phyloP scores from a whole-genome alignment of 2,329 filamentous ascomycete species.

The Fusarium transvaalense region DNA sequence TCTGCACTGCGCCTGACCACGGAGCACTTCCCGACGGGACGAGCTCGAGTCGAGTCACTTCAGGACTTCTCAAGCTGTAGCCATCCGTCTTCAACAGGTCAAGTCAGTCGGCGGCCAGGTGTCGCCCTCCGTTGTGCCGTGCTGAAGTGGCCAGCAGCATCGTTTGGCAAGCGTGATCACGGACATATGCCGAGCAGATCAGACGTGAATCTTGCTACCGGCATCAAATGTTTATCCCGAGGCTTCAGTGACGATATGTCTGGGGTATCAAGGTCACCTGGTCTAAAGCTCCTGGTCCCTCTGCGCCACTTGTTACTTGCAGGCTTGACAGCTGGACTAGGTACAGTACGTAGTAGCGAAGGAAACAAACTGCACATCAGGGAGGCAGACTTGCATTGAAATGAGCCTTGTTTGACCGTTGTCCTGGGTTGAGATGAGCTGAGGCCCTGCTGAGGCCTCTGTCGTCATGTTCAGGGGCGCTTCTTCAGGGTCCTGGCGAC shows the following conservation, averaged over 20 bases:
- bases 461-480: constrained; percentile 44
- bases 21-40: constrained; percentile 33
- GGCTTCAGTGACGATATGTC: constrained; percentile 41
- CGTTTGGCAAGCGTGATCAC: constrained; percentile 44
- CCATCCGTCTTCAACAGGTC: constrained; percentile 19
- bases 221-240: constrained; percentile 34
- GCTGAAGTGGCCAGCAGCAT: constrained; percentile 35
- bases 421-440: constrained; percentile 16
- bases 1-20: constrained; percentile 45
- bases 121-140: constrained; percentile 27
- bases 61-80: constrained; percentile 14
- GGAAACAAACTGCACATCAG: neutral
- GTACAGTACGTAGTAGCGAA: neutral
- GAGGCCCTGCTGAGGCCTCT: constrained; percentile 39
- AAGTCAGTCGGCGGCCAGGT: constrained; percentile 28
- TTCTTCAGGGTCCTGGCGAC: constrained; percentile 41
- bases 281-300: constrained; percentile 25
- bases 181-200: constrained; percentile 45
- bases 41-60: constrained; percentile 35
- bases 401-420: constrained; percentile 33
- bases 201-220: constrained; percentile 37
- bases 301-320: constrained; percentile 19
- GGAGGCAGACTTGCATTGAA: constrained; percentile 21
- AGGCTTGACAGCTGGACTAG: constrained; percentile 11
- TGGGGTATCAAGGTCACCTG: constrained; percentile 39